Evolutionary conservation across 176 grass and related monocot species (phyloP).

Genomic region (Phoenix roebelenii): DNA sequence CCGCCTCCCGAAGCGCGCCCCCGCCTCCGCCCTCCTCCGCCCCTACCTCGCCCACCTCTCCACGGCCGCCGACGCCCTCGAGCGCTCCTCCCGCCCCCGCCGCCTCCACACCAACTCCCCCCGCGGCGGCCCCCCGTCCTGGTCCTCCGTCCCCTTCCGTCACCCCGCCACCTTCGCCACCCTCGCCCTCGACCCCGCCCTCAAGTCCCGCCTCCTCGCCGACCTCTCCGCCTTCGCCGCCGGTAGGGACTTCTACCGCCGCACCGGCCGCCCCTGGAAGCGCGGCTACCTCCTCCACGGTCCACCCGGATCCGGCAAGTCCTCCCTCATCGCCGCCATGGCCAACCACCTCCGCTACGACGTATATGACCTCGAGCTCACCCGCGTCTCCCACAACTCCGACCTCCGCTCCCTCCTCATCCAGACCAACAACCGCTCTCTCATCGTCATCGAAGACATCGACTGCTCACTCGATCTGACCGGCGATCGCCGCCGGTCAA

Average conservation of each 20-base stretch:
- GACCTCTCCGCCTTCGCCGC: constrained; percentile 68
- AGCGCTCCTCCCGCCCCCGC: constrained; percentile 65
- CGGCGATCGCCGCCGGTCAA: constrained; percentile 34
- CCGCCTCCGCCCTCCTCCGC: constrained; percentile 56
- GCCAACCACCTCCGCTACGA: constrained; percentile 91
- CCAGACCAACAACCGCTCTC: constrained; percentile 79
- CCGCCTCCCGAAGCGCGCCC: constrained; percentile 57
- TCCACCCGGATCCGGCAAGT: constrained; percentile 72
- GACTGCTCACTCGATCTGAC: constrained; percentile 94
- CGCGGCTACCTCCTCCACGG: constrained; percentile 87
- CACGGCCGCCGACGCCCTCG: constrained; percentile 49
- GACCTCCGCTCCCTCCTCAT: constrained; percentile 76
- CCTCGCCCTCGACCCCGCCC: constrained; percentile 64
- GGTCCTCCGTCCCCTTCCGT: constrained; percentile 77
- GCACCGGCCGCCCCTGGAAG: constrained; percentile 73
- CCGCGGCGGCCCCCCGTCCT: constrained; percentile 27
- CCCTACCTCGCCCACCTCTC: constrained; percentile 68
- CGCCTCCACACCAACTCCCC: constrained; percentile 69
- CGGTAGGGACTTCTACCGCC: constrained; percentile 72
- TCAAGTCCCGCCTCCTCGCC: constrained; percentile 53
- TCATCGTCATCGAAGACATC: constrained; percentile 96
- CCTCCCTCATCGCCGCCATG: constrained; percentile 90
- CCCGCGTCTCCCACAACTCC: constrained; percentile 62
- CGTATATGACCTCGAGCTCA: constrained; percentile 92
- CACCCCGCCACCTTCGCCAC: constrained; percentile 89